Evolutionary conservation across 805 yeast genomes (phyloP).

Genomic region (Candida jianshihensis): DNA sequence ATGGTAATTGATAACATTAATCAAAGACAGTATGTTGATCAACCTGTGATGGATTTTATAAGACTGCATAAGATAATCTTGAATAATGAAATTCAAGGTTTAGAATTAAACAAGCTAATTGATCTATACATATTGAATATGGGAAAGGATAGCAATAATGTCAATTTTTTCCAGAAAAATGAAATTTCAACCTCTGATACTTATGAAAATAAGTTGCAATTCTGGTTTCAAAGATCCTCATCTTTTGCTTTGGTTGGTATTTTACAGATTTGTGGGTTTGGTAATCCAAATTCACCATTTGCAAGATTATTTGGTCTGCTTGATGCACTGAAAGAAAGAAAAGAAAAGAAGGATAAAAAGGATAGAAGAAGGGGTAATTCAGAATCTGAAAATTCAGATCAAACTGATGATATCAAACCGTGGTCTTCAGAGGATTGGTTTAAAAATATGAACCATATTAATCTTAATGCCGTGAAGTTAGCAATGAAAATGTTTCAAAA

Average conservation of each 20-base stretch:
- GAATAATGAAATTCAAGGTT: slow-evolving; percentile 15
- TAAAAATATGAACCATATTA: slow-evolving; percentile 44
- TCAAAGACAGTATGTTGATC: slow-evolving; percentile 41
- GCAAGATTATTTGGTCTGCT: slow-evolving; percentile 68
- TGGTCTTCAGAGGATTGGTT: slow-evolving; percentile 40
- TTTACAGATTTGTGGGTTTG: slow-evolving; percentile 70
- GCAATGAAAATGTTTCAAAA: slow-evolving; percentile 62
- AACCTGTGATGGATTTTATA: slow-evolving; percentile 24
- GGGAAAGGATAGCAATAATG: slow-evolving; percentile 46
- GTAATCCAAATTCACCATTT: slow-evolving; percentile 68
- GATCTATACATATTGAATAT: slow-evolving; percentile 6
- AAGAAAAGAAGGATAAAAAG: slow-evolving; percentile 63
- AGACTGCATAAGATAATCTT: slow-evolving; percentile 21
- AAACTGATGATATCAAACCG: slow-evolving; percentile 2
- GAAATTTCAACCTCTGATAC: slow-evolving; percentile 21
- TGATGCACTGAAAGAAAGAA: slow-evolving; percentile 63
- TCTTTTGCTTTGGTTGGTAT: slow-evolving; percentile 72
- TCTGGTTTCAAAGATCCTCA: slow-evolving; percentile 73
- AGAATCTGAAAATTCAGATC: not conserved
- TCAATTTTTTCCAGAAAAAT: slow-evolving; percentile 49
- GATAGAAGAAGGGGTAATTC: slow-evolving; percentile 27
- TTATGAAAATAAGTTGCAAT: slow-evolving; percentile 35
- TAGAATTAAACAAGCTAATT: slow-evolving; percentile 52
- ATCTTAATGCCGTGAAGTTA: slow-evolving; percentile 59
- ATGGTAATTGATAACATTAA: slow-evolving; percentile 74